Evolutionary conservation across 1,284 basidiomycete genomes (phyloP).

Genomic region (Ceraceosorus bombacis): DNA sequence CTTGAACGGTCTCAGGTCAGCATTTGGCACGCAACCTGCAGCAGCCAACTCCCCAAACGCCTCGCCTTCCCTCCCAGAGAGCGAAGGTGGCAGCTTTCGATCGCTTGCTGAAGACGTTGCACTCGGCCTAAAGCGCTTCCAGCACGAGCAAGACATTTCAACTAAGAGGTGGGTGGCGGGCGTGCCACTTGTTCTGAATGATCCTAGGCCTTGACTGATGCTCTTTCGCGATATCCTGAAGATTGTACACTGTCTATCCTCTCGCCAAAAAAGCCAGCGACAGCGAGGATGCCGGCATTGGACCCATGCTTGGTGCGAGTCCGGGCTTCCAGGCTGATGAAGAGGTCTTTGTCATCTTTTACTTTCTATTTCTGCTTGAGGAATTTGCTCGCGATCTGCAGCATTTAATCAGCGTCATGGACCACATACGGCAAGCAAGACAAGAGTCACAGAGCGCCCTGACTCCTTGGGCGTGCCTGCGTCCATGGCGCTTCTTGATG

Average conservation of each 20-base stretch:
- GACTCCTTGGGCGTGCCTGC: background rate
- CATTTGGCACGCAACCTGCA: slow-evolving; percentile 13
- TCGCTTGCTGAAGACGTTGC: slow-evolving; percentile 24
- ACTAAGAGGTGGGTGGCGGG: slow-evolving; percentile 22
- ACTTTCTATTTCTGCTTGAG: slow-evolving; percentile 43
- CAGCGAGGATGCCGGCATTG: background rate
- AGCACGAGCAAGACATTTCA: slow-evolving; percentile 38
- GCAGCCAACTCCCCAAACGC: background rate
- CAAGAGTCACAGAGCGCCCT: background rate
- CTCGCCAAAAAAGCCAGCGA: slow-evolving; percentile 12
- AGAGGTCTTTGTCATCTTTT: slow-evolving; percentile 41
- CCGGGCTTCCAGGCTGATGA: slow-evolving; percentile 18
- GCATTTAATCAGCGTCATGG: slow-evolving; percentile 26
- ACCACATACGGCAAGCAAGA: slow-evolving; percentile 19
- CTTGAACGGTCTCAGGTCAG: slow-evolving; percentile 21
- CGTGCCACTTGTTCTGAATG: background rate
- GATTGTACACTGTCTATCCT: slow-evolving; percentile 39
- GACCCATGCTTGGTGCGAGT: background rate
- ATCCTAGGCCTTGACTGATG: background rate
- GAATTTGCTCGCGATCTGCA: slow-evolving; percentile 36
- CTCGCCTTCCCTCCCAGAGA: background rate
- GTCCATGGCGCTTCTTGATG: background rate
- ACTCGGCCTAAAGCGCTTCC: slow-evolving; percentile 28
- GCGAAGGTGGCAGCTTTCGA: slow-evolving; percentile 17
- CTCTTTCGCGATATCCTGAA: background rate